These are phyloP conservation scores for Phalaenopsis aphrodite DNA, from an alignment of 106 monocot species.

Conservation along the genomic window DNA sequence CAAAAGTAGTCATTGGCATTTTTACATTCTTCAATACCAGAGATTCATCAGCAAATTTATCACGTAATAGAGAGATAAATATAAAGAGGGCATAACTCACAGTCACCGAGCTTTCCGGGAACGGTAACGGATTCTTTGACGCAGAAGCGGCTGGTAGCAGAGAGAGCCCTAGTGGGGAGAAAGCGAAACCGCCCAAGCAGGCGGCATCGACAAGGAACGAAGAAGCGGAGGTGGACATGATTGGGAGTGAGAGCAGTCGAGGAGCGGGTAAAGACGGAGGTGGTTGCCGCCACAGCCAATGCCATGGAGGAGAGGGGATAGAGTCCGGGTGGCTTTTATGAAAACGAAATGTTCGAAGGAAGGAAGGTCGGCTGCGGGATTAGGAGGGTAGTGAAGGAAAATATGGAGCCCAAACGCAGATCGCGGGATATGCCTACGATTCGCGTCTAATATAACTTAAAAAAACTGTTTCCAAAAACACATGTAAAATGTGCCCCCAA, in stretches of 20 bases:
- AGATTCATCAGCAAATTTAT: neutral
- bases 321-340: neutral
- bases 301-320: neutral
- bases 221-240: neutral
- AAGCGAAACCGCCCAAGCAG: neutral
- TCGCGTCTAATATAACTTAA: too few species aligned
- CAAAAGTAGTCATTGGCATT: neutral
- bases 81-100: conserved; percentile 9
- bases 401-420: too few species aligned
- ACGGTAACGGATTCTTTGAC: conserved; percentile 33
- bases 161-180: conserved; percentile 6
- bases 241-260: neutral
- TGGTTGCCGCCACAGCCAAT: conserved; percentile 3
- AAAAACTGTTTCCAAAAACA: too few species aligned
- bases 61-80: neutral
- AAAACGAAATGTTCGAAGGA: too few species aligned
- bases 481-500: too few species aligned
- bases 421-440: too few species aligned
- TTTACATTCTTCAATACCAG: neutral
- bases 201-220: neutral
- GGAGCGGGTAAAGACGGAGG: neutral
- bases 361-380: too few species aligned
- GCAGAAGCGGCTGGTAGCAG: conserved; percentile 3
- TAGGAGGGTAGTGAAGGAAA: too few species aligned
- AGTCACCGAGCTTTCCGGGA: conserved; percentile 31